phyloP scores from a whole-genome alignment of 2,329 filamentous ascomycete species.

The Pseudogymnoascus sp. region DNA sequence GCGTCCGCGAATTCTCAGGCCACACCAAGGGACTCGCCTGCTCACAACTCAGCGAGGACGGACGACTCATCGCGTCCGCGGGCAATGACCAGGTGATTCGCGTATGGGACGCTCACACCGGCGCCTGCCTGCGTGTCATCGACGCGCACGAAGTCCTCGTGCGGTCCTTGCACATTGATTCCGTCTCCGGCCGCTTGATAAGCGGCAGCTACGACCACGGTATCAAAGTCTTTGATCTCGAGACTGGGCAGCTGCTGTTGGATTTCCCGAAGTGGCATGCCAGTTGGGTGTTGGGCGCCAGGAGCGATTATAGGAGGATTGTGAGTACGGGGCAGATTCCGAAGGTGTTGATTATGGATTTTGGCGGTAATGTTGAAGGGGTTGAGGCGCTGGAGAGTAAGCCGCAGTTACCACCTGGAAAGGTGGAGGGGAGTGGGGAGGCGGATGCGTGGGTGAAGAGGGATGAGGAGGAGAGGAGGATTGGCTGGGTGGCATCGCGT shows the following conservation, averaged over 20 bases:
- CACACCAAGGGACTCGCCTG: conserved; percentile 92
- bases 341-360: conserved; percentile 88
- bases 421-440: not conserved
- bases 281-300: conserved; percentile 93
- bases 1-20: conserved; percentile 81
- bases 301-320: conserved; percentile 90
- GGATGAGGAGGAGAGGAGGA: not conserved
- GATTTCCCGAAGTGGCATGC: conserved; percentile 92
- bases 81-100: conserved; percentile 95
- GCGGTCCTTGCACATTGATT: conserved; percentile 84
- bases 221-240: conserved; percentile 89
- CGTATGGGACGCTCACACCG: conserved; percentile 90
- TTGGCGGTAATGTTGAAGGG: conserved; percentile 55
- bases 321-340: conserved; percentile 93
- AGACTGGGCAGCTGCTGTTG: conserved; percentile 66
- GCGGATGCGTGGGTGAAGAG: not conserved
- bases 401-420: not conserved
- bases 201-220: conserved; percentile 92
- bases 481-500: not conserved
- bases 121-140: conserved; percentile 72
- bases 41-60: conserved; percentile 92
- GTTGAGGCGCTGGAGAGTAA: conserved; percentile 51
- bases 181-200: conserved; percentile 73
- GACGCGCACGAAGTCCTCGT: conserved; percentile 79
- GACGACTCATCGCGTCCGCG: conserved; percentile 84